Conservation (phyloP, 225 moss, liverwort and hornwort species). For the Pleurozium schreberi region DNA sequence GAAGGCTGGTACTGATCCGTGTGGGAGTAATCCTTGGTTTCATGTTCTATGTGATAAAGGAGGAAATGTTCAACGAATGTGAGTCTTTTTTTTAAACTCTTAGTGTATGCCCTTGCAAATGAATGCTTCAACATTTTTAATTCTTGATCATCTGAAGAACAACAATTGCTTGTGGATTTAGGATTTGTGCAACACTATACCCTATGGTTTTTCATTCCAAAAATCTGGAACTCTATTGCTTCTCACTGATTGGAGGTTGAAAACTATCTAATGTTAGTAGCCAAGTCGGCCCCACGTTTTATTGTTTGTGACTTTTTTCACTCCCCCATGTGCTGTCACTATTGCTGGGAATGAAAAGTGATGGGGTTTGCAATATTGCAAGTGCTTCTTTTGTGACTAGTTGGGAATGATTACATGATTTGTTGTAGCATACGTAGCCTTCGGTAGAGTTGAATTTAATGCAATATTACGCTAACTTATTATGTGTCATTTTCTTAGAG, state of each 20-base stretch:
- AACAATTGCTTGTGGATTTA: too few species aligned
- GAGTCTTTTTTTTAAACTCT: background rate
- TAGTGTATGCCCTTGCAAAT: background rate
- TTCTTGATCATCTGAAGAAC: too few species aligned
- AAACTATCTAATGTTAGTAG: too few species aligned
- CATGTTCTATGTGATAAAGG: rapidly evolving
- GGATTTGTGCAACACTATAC: too few species aligned
- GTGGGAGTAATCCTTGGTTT: background rate
- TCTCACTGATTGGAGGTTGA: too few species aligned
- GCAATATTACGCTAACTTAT: background rate
- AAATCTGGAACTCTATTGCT: too few species aligned
- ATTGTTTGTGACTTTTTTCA: too few species aligned
- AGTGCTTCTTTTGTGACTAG: background rate
- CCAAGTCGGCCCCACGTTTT: too few species aligned
- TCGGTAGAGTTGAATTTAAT: background rate
- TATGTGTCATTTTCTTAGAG: background rate
- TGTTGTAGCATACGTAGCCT: background rate
- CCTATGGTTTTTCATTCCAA: too few species aligned
- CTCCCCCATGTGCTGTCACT: too few species aligned
- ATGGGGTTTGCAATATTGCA: too few species aligned
- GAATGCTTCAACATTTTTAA: background rate
- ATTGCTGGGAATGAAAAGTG: too few species aligned
- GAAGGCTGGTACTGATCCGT: background rate
- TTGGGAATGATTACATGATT: background rate
- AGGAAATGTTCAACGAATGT: background rate